A percentile compares a stretch with the other conserved stretches of the same genome.
Evolutionary conservation across 2,329 filamentous ascomycete species (phyloP).

Genomic region (Aspergillus texensis): DNA sequence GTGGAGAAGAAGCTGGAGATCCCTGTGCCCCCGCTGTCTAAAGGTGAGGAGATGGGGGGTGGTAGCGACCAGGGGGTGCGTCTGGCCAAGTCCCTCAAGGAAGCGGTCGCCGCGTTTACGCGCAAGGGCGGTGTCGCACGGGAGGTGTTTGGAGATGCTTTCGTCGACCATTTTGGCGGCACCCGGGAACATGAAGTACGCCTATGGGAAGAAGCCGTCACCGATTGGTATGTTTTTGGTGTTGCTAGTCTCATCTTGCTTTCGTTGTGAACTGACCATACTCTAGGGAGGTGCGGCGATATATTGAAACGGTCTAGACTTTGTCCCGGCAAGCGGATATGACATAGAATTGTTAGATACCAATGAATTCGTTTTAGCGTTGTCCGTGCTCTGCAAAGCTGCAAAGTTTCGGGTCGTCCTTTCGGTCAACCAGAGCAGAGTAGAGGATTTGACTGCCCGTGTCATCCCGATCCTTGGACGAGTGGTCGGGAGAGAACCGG

Average conservation of each 20-base stretch:
- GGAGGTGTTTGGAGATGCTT: conserved; percentile 90
- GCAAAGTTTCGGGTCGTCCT: not conserved
- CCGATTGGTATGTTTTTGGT: conserved; percentile 77
- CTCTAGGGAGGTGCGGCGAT: conserved; percentile 72
- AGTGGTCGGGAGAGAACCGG: not conserved
- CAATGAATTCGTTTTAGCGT: not conserved
- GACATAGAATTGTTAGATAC: not conserved
- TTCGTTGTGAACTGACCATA: conserved; percentile 17
- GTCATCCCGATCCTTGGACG: not conserved
- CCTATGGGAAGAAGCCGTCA: conserved; percentile 93
- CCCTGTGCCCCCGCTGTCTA: conserved; percentile 77
- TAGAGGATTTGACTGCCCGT: not conserved
- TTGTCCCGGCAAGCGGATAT: not conserved
- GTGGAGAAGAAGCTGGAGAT: conserved; percentile 91
- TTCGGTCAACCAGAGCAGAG: not conserved
- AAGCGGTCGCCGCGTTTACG: conserved; percentile 80
- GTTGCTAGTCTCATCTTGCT: not conserved
- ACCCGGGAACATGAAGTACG: conserved; percentile 89
- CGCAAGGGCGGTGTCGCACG: conserved; percentile 81
- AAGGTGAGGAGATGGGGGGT: conserved; percentile 80
- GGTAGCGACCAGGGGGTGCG: conserved; percentile 70
- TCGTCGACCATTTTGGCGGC: conserved; percentile 93
- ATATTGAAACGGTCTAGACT: conserved; percentile 71
- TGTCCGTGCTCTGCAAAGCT: not conserved
- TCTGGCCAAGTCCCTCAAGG: conserved; percentile 80